A percentile compares a stretch with the other conserved stretches of the same genome.
Evolutionary conservation across 2,329 filamentous ascomycete genomes (phyloP).

Genomic region (Colletotrichum tofieldiae): DNA sequence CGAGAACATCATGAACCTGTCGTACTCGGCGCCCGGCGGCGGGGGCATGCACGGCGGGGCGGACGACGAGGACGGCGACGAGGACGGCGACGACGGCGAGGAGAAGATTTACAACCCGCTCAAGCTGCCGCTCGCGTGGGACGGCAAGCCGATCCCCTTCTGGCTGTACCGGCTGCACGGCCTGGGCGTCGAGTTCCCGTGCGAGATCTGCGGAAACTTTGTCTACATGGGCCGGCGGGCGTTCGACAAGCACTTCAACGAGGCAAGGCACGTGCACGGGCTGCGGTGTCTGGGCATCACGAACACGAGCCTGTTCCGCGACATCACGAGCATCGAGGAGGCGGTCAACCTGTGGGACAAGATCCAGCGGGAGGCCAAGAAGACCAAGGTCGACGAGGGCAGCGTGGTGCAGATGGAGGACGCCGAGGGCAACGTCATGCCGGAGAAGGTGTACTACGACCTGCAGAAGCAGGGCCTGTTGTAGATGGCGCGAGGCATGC

Average conservation of each 20-base stretch:
- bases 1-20: constrained; percentile 80
- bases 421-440: constrained; percentile 97
- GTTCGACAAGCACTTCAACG: constrained; percentile 99
- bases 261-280: constrained; percentile 92
- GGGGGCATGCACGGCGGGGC: constrained; percentile 45
- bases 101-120: constrained; percentile 97
- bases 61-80: constrained; percentile 65
- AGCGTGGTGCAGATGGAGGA: constrained; percentile 99
- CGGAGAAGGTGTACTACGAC: constrained; percentile 97
- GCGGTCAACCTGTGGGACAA: constrained; percentile 93
- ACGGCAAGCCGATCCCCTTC: constrained; percentile 98
- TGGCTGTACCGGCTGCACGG: constrained; percentile 99
- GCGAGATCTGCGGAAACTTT: constrained; percentile 97
- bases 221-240: constrained; percentile 98
- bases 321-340: constrained; percentile 94
- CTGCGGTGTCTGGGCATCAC: constrained; percentile 95
- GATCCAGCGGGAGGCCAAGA: constrained; percentile 88
- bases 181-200: constrained; percentile 92
- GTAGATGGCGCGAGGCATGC: constrained; percentile 54
- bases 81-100: constrained; percentile 82
- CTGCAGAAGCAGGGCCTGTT: constrained; percentile 92
- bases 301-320: constrained; percentile 90
- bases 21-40: constrained; percentile 62
- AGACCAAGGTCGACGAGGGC: constrained; percentile 81
- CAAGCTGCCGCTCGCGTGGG: constrained; percentile 96